Base-by-base conservation (phyloP, 495 filamentous ascomycete species). In the Xylaria castorea region DNA sequence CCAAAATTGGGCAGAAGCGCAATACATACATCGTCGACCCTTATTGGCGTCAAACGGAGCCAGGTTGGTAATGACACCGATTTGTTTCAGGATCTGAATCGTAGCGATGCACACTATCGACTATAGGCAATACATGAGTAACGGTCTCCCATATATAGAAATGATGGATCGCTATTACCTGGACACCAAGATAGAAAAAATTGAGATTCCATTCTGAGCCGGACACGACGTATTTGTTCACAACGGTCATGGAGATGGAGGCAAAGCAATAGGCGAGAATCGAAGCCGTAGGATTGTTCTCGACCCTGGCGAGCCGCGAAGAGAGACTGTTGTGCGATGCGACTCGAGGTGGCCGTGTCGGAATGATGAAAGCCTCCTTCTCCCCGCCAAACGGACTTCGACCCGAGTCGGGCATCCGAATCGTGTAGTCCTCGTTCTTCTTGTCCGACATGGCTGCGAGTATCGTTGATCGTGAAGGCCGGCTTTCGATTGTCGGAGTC, bases 141-240 rank as follows among this genome's bases (percentile, higher is more conserved):
- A 73, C 64, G 38, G 22, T 50, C 38, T 18, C 14, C 5, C 9
- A 57, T 22, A 38, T 22, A 46, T 55, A 36, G 46, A 38, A 67
- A 40, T 70, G 42, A 38, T 42, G 32, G 20, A 14, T 25, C 44
- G 68, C 66, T 83, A 87, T 72, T 90, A 98, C 96, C 91, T 99
- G 96, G 60, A 98, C 87, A 68, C 87, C 90, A 38, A 98, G 90
- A 68, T 98, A 90, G 82, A 98, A 94, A 85, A 98, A 98, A 82
- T 97, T 98, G 75, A 99, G 81, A 83, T 99, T 99, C 86, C 96
- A 99, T 73, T 92, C 89, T 18, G 87, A 83, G 40, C 96, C 97
- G 42, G 93, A 97, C 40, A 99, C 87, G 63, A 97, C 94, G 80
- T 96, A 99, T 88, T 99, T 99, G 85, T 99, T 99, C 83, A 96